Percentiles rank a stretch among this genome's conserved stretches.
Evolutionary conservation across 495 filamentous ascomycete genomes (phyloP).

Genomic region (Penicillium tannophilum): DNA sequence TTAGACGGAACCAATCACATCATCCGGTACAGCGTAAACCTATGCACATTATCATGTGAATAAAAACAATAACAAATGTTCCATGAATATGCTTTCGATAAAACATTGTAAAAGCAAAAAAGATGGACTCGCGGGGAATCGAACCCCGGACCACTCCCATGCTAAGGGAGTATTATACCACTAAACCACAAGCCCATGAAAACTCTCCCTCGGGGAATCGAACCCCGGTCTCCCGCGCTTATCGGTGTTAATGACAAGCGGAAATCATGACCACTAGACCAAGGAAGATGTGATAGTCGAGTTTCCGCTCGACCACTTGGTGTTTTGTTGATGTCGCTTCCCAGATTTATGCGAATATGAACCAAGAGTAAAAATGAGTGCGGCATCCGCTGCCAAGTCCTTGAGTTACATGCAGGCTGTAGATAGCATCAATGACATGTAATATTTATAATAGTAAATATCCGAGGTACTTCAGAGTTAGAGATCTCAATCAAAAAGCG

Average conservation of each 20-base stretch:
- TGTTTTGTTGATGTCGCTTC: conserved; percentile 10
- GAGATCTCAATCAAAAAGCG: too few relatives aligned
- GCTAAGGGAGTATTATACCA: conserved; percentile 50
- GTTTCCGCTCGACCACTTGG: conserved; percentile 35
- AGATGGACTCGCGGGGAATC: conserved; percentile 56
- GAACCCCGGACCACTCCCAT: conserved; percentile 60
- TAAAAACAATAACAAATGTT: too few relatives aligned
- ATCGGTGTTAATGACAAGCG: conserved; percentile 47
- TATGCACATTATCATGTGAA: too few relatives aligned
- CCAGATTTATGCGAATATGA: too few relatives aligned
- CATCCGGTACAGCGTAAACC: neutral
- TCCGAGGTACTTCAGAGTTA: too few relatives aligned
- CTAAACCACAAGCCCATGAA: conserved; percentile 47
- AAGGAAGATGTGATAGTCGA: conserved; percentile 30
- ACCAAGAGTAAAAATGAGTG: too few relatives aligned
- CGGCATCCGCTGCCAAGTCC: too few relatives aligned
- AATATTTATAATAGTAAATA: too few relatives aligned
- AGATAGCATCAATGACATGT: too few relatives aligned
- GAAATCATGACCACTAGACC: conserved; percentile 57
- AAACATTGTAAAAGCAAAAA: conserved; percentile 14
- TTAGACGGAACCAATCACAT: neutral
- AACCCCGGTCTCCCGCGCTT: conserved; percentile 56
- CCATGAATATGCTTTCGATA: too few relatives aligned
- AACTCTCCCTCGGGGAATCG: conserved; percentile 54
- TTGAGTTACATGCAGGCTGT: too few relatives aligned